Evolutionary conservation across 306 rosid species (phyloP).

Genomic region (Abrus pulchellus): DNA sequence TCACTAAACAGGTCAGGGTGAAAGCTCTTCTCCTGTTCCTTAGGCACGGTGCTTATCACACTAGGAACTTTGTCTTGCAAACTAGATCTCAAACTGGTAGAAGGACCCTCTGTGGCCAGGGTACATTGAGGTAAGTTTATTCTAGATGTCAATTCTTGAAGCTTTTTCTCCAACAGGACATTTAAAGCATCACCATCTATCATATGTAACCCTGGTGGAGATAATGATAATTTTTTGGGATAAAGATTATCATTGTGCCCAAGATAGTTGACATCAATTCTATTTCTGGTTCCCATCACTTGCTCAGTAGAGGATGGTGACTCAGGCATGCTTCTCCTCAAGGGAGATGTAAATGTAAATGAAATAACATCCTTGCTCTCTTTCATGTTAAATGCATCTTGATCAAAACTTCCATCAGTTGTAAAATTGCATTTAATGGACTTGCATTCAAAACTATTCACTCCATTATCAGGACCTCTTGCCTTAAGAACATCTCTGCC

Average conservation of each 20-base stretch:
- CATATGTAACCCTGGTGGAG: slow-evolving; percentile 59
- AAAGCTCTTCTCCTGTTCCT: slow-evolving; percentile 46
- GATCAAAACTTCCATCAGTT: slow-evolving; percentile 55
- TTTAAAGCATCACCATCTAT: slow-evolving; percentile 75
- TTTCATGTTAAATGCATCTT: slow-evolving; percentile 59
- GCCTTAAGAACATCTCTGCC: slow-evolving; percentile 54
- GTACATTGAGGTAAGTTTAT: slow-evolving; percentile 62
- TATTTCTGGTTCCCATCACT: slow-evolving; percentile 51
- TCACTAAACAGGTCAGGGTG: slow-evolving; percentile 48
- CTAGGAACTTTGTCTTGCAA: slow-evolving; percentile 53
- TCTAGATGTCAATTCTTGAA: slow-evolving; percentile 76
- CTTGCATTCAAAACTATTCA: slow-evolving; percentile 52
- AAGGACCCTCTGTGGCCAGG: slow-evolving; percentile 54
- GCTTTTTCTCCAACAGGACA: slow-evolving; percentile 84
- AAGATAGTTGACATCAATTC: slow-evolving; percentile 53
- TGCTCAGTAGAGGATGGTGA: slow-evolving; percentile 52
- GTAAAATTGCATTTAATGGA: slow-evolving; percentile 68
- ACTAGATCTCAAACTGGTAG: slow-evolving; percentile 58
- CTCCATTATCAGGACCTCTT: slow-evolving; percentile 48
- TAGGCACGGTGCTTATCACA: slow-evolving; percentile 40
- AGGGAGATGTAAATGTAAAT: slow-evolving; percentile 87
- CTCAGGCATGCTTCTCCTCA: slow-evolving; percentile 63
- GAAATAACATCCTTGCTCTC: slow-evolving; percentile 79
- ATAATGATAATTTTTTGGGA: slow-evolving; percentile 53
- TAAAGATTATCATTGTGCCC: slow-evolving; percentile 50